Evolutionary conservation across 768 basidiomycete genomes (phyloP).

Genomic region (Boletus vermiculosoides): DNA sequence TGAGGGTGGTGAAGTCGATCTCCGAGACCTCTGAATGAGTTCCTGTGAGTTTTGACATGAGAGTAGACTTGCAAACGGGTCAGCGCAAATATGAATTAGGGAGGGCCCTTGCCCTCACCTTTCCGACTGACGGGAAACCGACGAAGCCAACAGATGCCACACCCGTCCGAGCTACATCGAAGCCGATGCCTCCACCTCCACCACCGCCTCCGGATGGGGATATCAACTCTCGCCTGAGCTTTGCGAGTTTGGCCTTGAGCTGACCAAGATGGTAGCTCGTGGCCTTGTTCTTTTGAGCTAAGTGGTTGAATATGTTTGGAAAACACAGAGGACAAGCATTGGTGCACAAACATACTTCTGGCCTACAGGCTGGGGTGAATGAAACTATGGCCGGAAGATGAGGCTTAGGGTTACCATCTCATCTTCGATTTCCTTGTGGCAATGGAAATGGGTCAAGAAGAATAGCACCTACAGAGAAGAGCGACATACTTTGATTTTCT

Average conservation of each 20-base stretch:
- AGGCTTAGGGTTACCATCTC: slow-evolving; percentile 71
- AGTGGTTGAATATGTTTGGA: slow-evolving; percentile 14
- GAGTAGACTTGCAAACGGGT: slow-evolving; percentile 59
- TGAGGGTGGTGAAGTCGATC: slow-evolving; percentile 95
- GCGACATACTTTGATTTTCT: slow-evolving; percentile 75
- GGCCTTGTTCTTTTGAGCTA: slow-evolving; percentile 95
- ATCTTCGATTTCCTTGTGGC: slow-evolving; percentile 85
- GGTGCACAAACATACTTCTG: slow-evolving; percentile 59
- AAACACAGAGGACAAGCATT: slow-evolving; percentile 9
- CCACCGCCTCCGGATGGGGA: slow-evolving; percentile 74
- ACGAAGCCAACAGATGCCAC: slow-evolving; percentile 96
- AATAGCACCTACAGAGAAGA: slow-evolving; percentile 17
- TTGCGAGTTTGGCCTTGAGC: slow-evolving; percentile 97
- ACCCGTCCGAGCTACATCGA: slow-evolving; percentile 98
- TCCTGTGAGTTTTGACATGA: slow-evolving; percentile 95
- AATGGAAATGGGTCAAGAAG: slow-evolving; percentile 10
- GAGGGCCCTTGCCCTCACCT: slow-evolving; percentile 45
- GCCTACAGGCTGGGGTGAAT: slow-evolving; percentile 47
- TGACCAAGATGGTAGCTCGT: slow-evolving; percentile 95
- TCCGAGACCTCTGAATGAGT: slow-evolving; percentile 95
- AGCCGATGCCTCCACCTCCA: slow-evolving; percentile 86
- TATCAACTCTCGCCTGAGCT: slow-evolving; percentile 92
- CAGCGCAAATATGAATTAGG: background rate
- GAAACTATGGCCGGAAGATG: slow-evolving; percentile 19
- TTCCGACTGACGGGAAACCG: slow-evolving; percentile 92